phyloP scores from a whole-genome alignment of 2,329 filamentous ascomycete genomes.

The Aspergillus intermedius region DNA sequence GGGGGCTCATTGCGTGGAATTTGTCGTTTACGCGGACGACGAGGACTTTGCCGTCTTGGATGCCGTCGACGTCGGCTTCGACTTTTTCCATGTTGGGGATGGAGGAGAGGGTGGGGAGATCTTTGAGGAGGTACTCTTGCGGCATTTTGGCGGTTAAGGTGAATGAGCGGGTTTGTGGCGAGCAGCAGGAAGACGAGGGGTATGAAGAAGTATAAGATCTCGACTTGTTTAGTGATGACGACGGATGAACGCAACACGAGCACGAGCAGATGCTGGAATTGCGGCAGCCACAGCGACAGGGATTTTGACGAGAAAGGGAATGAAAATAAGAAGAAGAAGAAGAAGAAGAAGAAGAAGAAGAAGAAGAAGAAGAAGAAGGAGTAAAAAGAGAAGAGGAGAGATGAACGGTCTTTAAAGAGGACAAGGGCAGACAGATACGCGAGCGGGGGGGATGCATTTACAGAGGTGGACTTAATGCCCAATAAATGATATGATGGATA shows the following conservation, averaged over 20 bases:
- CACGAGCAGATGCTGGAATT: slow-evolving; percentile 14
- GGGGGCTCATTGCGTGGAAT: slow-evolving; percentile 72
- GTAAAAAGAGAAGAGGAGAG: not conserved
- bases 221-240: slow-evolving; percentile 3
- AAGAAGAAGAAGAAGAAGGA: not conserved
- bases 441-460: not conserved
- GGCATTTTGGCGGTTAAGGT: slow-evolving; percentile 23
- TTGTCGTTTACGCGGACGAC: slow-evolving; percentile 71
- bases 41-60: slow-evolving; percentile 79
- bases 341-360: no score
- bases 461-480: not conserved
- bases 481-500: no score
- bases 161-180: not conserved
- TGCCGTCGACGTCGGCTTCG: slow-evolving; percentile 83
- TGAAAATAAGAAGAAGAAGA: not conserved
- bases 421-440: not conserved
- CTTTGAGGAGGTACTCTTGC: slow-evolving; percentile 58
- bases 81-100: slow-evolving; percentile 76
- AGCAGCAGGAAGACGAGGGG: slow-evolving; percentile 6
- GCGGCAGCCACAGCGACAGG: slow-evolving; percentile 19
- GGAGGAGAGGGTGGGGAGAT: slow-evolving; percentile 60
- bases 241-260: slow-evolving; percentile 18
- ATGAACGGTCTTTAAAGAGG: not conserved
- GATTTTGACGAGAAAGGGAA: not conserved
- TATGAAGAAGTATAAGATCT: not conserved